Evolutionary conservation across 2,329 filamentous ascomycete genomes (phyloP), one percentile per base, ranked within the genome.

Genomic region (Botrytis fabae): DNA sequence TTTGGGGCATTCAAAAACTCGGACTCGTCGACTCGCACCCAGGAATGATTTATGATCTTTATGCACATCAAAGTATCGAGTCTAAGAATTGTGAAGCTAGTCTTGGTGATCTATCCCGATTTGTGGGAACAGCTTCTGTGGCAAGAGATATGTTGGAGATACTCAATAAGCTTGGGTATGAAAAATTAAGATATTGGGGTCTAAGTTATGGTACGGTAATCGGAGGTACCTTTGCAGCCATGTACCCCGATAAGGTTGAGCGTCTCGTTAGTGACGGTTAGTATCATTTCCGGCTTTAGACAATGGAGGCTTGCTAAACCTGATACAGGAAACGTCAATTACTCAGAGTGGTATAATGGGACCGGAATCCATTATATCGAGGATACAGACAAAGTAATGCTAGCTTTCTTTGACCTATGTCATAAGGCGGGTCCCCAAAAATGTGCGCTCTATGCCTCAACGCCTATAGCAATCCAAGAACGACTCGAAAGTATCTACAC

Each of bases 181-280:
- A 75, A 61, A 80, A 79, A 74, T 75, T 87, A 40, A 83, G 84
- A 77, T 87, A 86, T 75, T 83, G 85, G 80, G 85, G 86, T 0
- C 83, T 87, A 65, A 86, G 84, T 5, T 88, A 88, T 73, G 84
- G 84, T 1, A 85, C 83, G 1, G 78, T 83, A 9, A 79, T 85
- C 5, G 84, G 83, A 6, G 82, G 81, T 22, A 84, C 81, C 0
- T 85, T 85, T 71, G 84, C 84, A 14, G 81, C 81, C 5, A 80
- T 85, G 78, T 85, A 81, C 68, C 84, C 84, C 0, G 80, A 80
- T 1, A 79, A 79, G 35, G 78, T 86, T 18, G 83, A 81, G 0
- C 81, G 84, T 18, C 78, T 86, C 64, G 79, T 85, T 2, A 75
- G 72, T 57, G 77, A 79, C 65, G 77, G 77, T 73, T 72, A 69